A percentile compares a stretch with the other conserved stretches of the same genome.
phyloP scores from a whole-genome alignment of 2,329 filamentous ascomycete species.

The Ophiosphaerella narmari region DNA sequence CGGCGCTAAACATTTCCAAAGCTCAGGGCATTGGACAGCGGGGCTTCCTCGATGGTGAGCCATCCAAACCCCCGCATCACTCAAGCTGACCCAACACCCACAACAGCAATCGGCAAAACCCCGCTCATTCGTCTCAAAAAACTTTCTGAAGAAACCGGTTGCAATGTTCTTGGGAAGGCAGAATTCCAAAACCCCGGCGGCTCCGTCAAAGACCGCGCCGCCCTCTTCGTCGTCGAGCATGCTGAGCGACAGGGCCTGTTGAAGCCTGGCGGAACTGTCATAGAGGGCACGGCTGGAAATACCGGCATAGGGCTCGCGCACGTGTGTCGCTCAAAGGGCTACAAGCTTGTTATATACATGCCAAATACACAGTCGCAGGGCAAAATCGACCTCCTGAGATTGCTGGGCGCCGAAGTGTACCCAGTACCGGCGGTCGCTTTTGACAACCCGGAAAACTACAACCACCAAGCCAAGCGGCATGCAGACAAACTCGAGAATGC shows the following conservation, averaged over 20 bases:
- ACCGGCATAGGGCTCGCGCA: constrained; percentile 97
- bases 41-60: constrained; percentile 74
- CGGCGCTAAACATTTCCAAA: constrained; percentile 74
- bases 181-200: constrained; percentile 99
- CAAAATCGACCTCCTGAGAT: constrained; percentile 89
- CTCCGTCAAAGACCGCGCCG: constrained; percentile 93
- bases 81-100: constrained; percentile 2
- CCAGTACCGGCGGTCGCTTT: constrained; percentile 95
- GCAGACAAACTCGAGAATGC: constrained; percentile 85
- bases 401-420: constrained; percentile 93
- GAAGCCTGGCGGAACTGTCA: constrained; percentile 84
- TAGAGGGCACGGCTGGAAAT: constrained; percentile 97
- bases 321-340: constrained; percentile 89
- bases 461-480: constrained; percentile 90
- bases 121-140: constrained; percentile 88
- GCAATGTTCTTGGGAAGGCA: constrained; percentile 92
- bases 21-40: constrained; percentile 80
- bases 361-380: constrained; percentile 97
- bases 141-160: constrained; percentile 88
- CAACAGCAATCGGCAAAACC: constrained; percentile 90
- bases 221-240: constrained; percentile 90
- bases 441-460: constrained; percentile 95
- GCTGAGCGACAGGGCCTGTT: constrained; percentile 87
- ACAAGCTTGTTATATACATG: constrained; percentile 99
- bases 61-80: background rate